Evolutionary conservation across 1,284 basidiomycete species (phyloP).

Genomic region (Tilletia caries): DNA sequence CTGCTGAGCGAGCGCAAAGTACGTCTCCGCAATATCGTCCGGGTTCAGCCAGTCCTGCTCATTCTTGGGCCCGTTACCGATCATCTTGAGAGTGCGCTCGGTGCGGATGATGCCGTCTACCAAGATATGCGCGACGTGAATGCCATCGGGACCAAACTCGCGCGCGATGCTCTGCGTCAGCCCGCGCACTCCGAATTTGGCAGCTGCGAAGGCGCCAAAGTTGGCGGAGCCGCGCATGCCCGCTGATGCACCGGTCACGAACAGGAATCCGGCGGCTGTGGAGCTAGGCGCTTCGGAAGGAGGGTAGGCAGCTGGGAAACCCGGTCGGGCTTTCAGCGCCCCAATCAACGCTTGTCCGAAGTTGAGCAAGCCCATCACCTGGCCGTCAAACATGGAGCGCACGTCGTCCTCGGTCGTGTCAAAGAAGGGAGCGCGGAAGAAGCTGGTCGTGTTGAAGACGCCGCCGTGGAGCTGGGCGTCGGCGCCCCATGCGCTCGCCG

Average conservation of each 20-base stretch:
- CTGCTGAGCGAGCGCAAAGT: constrained; percentile 53
- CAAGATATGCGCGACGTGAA: constrained; percentile 56
- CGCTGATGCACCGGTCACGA: constrained; percentile 17
- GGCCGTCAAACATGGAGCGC: not conserved
- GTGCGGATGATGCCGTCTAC: constrained; percentile 55
- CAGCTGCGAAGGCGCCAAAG: constrained; percentile 18
- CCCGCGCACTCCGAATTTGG: constrained; percentile 16
- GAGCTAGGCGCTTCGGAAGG: not conserved
- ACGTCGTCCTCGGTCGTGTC: constrained; percentile 12
- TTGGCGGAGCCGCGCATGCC: constrained; percentile 13
- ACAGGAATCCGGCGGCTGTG: constrained; percentile 11
- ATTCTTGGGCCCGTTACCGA: constrained; percentile 18
- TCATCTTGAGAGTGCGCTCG: constrained; percentile 11
- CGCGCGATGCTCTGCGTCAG: constrained; percentile 49
- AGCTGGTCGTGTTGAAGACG: constrained; percentile 11
- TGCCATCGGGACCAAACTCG: constrained; percentile 55
- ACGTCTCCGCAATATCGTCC: constrained; percentile 36
- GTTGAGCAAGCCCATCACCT: constrained; percentile 14
- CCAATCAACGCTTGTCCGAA: constrained; percentile 19
- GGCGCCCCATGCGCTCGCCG: not conserved
- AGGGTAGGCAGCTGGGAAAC: not conserved
- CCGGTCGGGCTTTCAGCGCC: not conserved
- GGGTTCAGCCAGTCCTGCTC: constrained; percentile 25
- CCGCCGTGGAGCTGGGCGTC: not conserved
- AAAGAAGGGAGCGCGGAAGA: not conserved